Conservation (phyloP, 2,329 filamentous ascomycete genomes). For the Sporothrix variecibatus region DNA sequence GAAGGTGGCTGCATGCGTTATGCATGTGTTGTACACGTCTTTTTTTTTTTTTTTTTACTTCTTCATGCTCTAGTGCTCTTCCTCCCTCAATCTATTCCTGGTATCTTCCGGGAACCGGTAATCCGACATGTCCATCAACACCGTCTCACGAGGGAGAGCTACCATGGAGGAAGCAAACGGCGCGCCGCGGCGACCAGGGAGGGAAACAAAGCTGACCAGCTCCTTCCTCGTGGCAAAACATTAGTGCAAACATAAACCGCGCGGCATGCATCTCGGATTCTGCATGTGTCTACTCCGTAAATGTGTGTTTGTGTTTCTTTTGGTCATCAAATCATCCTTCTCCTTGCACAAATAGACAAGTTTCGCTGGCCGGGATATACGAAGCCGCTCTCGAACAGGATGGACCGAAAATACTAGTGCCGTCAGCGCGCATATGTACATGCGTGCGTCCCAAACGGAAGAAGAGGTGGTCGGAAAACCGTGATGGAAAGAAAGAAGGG, state of each 20-base stretch:
- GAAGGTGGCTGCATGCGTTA: neutral
- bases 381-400: neutral
- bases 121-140: neutral
- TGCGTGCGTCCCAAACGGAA: neutral
- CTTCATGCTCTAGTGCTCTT: neutral
- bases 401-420: neutral
- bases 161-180: neutral
- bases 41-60: neutral
- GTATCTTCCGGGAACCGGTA: neutral
- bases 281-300: neutral
- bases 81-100: neutral
- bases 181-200: neutral
- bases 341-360: neutral
- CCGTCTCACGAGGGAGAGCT: neutral
- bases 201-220: too few species aligned
- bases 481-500: neutral
- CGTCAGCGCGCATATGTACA: neutral
- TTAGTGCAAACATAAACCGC: neutral
- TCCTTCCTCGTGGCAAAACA: slow-evolving; percentile 6
- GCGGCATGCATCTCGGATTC: neutral
- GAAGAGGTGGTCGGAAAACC: neutral
- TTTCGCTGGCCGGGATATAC: neutral
- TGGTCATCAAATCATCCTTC: neutral
- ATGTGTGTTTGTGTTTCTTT: neutral
- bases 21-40: neutral